phyloP scores from a whole-genome alignment of 164 flowering plant species.

The Taxillus chinensis region DNA sequence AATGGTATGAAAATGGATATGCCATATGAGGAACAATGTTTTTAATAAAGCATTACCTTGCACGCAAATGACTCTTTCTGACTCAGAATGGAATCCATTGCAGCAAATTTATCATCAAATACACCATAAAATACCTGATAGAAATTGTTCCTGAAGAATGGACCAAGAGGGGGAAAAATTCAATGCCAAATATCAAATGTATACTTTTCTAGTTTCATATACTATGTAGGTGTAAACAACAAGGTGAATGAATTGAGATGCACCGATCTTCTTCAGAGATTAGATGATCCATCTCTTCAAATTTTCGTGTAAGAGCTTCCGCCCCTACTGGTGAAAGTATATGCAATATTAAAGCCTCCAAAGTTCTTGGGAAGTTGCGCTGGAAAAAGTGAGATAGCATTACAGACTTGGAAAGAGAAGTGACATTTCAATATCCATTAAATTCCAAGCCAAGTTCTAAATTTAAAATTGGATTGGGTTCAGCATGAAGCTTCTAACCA shows the following conservation, averaged over 20 bases:
- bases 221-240: background rate
- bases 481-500: too few relatives aligned
- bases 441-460: too few relatives aligned
- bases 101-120: conserved; percentile 82
- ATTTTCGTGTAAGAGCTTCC: conserved; percentile 82
- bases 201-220: background rate
- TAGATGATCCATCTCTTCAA: conserved; percentile 78
- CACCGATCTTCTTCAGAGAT: conserved; percentile 56
- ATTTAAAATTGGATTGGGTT: too few relatives aligned
- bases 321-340: conserved; percentile 83
- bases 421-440: background rate
- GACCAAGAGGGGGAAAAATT: conserved; percentile 1
- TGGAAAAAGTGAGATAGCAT: conserved; percentile 20
- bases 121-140: conserved; percentile 67
- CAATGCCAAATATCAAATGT: background rate
- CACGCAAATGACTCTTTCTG: conserved; percentile 72
- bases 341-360: conserved; percentile 79
- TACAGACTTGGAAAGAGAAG: background rate
- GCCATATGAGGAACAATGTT: background rate
- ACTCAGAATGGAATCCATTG: conserved; percentile 68
- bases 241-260: conserved; percentile 5
- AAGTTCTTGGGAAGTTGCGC: conserved; percentile 86
- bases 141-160: conserved; percentile 53
- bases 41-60: conserved; percentile 39
- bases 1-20: too few relatives aligned